Percentiles rank a stretch among this genome's conserved stretches.
phyloP scores from a whole-genome alignment of 176 grass and related monocot species.

The Juncus inflexus region DNA sequence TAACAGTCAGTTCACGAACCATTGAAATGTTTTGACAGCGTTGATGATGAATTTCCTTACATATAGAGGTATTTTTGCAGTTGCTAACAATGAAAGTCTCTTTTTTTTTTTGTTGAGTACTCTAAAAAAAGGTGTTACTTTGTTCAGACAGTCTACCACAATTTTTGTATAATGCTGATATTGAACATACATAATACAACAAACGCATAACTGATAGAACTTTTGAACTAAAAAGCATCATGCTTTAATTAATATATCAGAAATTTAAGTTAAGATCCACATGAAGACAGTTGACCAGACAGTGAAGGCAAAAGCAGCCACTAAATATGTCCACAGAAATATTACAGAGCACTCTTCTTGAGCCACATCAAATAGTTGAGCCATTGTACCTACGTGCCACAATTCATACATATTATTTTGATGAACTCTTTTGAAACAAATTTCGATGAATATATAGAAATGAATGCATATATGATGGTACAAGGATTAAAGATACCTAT shows the following conservation, averaged over 20 bases:
- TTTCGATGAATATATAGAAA: background rate
- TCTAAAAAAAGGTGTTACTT: too few relatives aligned
- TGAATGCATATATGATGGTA: background rate
- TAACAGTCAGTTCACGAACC: too few relatives aligned
- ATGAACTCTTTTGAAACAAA: background rate
- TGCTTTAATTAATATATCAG: background rate
- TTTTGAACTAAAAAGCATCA: too few relatives aligned
- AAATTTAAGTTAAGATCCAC: conserved; percentile 18
- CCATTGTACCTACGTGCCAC: conserved; percentile 24
- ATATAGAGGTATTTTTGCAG: too few relatives aligned
- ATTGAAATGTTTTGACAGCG: too few relatives aligned
- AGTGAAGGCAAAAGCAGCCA: conserved; percentile 19
- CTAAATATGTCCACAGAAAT: conserved; percentile 30
- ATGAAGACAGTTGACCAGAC: conserved; percentile 27
- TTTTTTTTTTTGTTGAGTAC: too few relatives aligned
- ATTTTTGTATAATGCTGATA: too few relatives aligned
- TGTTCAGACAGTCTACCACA: too few relatives aligned
- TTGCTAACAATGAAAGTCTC: too few relatives aligned
- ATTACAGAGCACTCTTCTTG: conserved; percentile 36
- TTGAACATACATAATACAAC: too few relatives aligned
- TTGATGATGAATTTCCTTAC: too few relatives aligned
- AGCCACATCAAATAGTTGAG: conserved; percentile 31
- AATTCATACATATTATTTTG: background rate
- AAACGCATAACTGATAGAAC: too few relatives aligned
- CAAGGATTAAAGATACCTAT: conserved; percentile 16